Base-by-base conservation (phyloP, 805 yeast species). In the Saccharomyces kudriavzevii region DNA sequence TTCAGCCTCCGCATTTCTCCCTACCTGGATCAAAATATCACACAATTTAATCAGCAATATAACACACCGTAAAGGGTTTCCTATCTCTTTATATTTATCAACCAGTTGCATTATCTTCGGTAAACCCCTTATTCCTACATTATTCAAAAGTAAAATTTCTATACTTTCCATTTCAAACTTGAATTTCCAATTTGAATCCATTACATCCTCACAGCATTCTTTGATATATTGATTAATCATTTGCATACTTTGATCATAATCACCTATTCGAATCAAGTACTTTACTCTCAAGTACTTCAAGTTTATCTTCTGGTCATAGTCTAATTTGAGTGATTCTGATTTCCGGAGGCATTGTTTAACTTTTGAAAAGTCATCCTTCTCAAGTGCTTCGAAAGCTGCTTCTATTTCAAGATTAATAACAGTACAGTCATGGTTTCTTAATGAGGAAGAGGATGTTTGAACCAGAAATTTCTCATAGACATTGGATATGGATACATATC, bases 41-140 rank as follows among this genome's bases (percentile, higher is more conserved):
- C 78, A 70, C 27, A 86, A 65, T 2, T 75, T 64, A 5, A 81
- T 53, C 2, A 78, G 61, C 0, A 82, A 80, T 54, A 80, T 82
- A 1, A 77, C 71, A 0, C 75, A 65, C 8, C 78, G 63, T 0
- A 77, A 64, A 2, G 73, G 65, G 52, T 79, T 73, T 1, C 84
- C 81, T 8, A 78, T 71, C 3, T 65, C 61, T 22, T 74, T 73
- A 0, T 86, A 78, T 11, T 73, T 60, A 48, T 77, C 75, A 1
- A 85, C 66, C 50, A 81, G 74, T 56, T 79, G 80, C 5, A 79
- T 62, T 0, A 83, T 60, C 20, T 77, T 61, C 0, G 85, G 76
- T 8, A 84, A 57, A 0, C 79, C 81, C 53, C 85, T 72, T 9
- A 77, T 65, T 13, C 82, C 78, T 4, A 74, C 67, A 0, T 79